phyloP scores from a whole-genome alignment of 2,329 filamentous ascomycete genomes.

The Aquanectria penicillioides region DNA sequence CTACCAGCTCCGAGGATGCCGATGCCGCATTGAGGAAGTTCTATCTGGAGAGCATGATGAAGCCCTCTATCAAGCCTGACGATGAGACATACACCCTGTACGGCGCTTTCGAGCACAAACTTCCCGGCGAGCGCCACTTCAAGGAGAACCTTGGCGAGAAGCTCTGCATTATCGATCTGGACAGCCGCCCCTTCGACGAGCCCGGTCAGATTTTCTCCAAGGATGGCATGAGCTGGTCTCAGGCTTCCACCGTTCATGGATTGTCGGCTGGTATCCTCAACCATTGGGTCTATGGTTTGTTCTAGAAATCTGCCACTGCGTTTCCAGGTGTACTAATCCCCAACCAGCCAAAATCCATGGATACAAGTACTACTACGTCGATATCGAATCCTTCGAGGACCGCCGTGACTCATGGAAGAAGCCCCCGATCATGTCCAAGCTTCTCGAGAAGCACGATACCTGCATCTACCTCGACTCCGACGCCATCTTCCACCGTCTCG shows the following conservation, averaged over 20 bases:
- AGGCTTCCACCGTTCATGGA: conserved; percentile 45
- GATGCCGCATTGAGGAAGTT: conserved; percentile 43
- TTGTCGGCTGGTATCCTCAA: conserved; percentile 54
- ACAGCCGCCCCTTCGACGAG: conserved; percentile 52
- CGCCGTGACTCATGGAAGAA: conserved; percentile 60
- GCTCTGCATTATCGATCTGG: conserved; percentile 57
- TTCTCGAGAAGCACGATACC: conserved; percentile 55
- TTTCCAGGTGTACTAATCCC: conserved; percentile 30
- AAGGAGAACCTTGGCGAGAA: conserved; percentile 48
- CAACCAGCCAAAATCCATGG: conserved; percentile 54
- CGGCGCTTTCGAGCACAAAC: conserved; percentile 47
- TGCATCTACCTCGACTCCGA: conserved; percentile 58
- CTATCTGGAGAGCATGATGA: conserved; percentile 47
- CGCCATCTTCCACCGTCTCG: conserved; percentile 55
- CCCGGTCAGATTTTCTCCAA: conserved; percentile 50
- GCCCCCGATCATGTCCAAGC: conserved; percentile 52
- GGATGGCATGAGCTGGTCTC: conserved; percentile 49
- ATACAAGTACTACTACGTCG: conserved; percentile 59
- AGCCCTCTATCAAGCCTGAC: conserved; percentile 41
- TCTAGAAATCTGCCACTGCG: background rate
- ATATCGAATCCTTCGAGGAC: conserved; percentile 50
- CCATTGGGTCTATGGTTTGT: conserved; percentile 55
- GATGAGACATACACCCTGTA: conserved; percentile 41
- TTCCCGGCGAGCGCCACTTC: conserved; percentile 44
- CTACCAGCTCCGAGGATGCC: background rate